phyloP scores from a whole-genome alignment of 805 yeast species.

The Diddensiella transvaalensis region DNA sequence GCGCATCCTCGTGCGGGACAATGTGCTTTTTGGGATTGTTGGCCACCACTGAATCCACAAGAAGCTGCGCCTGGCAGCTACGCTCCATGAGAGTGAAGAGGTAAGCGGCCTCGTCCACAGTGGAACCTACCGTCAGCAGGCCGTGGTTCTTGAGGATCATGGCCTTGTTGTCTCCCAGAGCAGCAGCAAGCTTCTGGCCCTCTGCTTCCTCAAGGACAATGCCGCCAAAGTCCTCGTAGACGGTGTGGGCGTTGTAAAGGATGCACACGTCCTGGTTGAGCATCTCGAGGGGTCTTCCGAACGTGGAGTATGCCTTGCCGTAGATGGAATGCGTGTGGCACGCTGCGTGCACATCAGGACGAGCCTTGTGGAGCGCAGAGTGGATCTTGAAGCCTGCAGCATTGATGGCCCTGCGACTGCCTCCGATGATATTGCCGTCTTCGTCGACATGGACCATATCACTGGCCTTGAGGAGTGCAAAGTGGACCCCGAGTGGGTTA shows the following conservation, averaged over 20 bases:
- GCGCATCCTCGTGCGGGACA: conserved; percentile 61
- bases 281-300: conserved; percentile 71
- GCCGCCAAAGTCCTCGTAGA: conserved; percentile 70
- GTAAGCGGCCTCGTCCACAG: conserved; percentile 74
- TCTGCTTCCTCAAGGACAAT: conserved; percentile 67
- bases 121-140: conserved; percentile 61
- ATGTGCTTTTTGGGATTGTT: conserved; percentile 39
- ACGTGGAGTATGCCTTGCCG: conserved; percentile 64
- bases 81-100: conserved; percentile 61
- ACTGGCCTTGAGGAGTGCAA: conserved; percentile 53
- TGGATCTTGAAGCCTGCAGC: conserved; percentile 71
- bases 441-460: conserved; percentile 64
- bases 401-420: conserved; percentile 52
- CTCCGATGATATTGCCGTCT: conserved; percentile 61
- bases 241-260: conserved; percentile 63
- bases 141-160: conserved; percentile 72
- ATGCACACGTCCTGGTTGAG: conserved; percentile 72
- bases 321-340: conserved; percentile 65
- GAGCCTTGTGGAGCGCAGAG: conserved; percentile 60
- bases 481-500: conserved; percentile 81
- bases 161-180: conserved; percentile 56
- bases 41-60: conserved; percentile 52
- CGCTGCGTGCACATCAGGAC: conserved; percentile 70
- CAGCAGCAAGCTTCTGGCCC: conserved; percentile 57
- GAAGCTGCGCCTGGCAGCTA: conserved; percentile 61